A percentile compares a stretch with the other conserved stretches of the same genome.
Conservation (phyloP, 1,284 basidiomycete genomes). For the Moesziomyces globuligerus region DNA sequence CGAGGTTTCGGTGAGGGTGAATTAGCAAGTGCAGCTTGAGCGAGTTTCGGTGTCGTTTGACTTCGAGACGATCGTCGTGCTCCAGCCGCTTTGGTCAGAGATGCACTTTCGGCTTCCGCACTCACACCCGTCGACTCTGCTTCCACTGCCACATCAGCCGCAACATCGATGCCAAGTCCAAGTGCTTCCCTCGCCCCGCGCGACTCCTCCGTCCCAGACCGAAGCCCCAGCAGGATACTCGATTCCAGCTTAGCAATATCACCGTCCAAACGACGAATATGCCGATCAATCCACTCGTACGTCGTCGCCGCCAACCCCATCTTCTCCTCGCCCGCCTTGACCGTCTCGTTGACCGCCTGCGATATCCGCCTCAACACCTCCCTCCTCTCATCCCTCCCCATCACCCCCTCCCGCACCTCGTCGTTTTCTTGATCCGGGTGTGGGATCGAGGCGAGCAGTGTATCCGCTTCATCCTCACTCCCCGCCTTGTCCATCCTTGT, state of each 20-base stretch:
- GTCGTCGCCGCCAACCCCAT: constrained; percentile 70
- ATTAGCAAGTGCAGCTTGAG: constrained; percentile 4
- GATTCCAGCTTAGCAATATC: constrained; percentile 64
- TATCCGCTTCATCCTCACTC: constrained; percentile 44
- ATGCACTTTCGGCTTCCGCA: constrained; percentile 31
- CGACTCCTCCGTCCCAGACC: constrained; percentile 52
- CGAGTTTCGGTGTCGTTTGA: constrained; percentile 2
- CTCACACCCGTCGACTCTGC: constrained; percentile 6
- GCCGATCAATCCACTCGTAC: constrained; percentile 71
- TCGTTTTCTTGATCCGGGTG: not conserved
- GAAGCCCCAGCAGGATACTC: constrained; percentile 56
- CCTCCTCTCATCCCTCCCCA: constrained; percentile 16
- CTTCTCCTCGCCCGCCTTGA: constrained; percentile 70
- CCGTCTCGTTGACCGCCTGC: constrained; percentile 34
- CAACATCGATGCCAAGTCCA: constrained; percentile 26
- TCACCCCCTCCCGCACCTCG: not conserved
- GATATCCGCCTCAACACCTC: constrained; percentile 31
- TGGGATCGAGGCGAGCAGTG: constrained; percentile 7
- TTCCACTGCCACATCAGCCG: constrained; percentile 6
- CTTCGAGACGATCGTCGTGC: constrained; percentile 17
- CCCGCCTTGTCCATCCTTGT: not conserved
- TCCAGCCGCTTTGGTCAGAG: constrained; percentile 41
- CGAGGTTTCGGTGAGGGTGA: constrained; percentile 6
- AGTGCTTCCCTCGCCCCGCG: constrained; percentile 44
- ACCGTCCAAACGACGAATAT: constrained; percentile 71